Evolutionary conservation across 306 rosid species (phyloP).

Genomic region (Glycine tomentella): DNA sequence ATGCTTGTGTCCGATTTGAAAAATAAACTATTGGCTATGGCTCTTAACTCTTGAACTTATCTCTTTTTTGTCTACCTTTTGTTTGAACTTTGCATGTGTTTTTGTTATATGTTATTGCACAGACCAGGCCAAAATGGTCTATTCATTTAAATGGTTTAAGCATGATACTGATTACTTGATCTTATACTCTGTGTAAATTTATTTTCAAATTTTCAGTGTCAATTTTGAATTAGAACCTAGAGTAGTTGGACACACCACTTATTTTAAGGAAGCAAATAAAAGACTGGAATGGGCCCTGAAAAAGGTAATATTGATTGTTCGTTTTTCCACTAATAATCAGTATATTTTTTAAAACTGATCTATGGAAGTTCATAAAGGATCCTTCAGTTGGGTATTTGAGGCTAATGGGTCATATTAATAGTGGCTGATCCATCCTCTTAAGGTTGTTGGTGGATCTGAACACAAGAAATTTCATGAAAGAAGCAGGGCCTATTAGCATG

Average conservation of each 20-base stretch:
- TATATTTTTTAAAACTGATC: constrained; percentile 27
- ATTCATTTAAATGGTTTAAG: too few species aligned
- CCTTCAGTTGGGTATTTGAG: too few species aligned
- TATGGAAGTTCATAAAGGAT: constrained; percentile 25
- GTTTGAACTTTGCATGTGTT: background rate
- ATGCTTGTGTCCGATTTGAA: too few species aligned
- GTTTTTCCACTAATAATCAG: background rate
- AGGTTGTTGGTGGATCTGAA: constrained; percentile 97
- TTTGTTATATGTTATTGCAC: background rate
- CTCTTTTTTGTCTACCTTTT: too few species aligned
- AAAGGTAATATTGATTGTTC: constrained; percentile 61
- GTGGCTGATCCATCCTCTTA: constrained; percentile 43
- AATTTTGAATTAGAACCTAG: constrained; percentile 91
- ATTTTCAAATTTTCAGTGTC: constrained; percentile 65
- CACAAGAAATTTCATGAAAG: constrained; percentile 93
- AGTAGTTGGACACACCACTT: constrained; percentile 82
- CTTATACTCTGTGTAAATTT: constrained; percentile 29
- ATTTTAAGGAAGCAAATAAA: constrained; percentile 84
- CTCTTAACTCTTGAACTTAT: too few species aligned
- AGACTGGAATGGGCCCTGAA: constrained; percentile 89
- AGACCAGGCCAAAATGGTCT: background rate
- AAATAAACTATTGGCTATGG: too few species aligned
- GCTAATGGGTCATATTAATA: constrained; percentile 4
- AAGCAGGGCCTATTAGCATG: constrained; percentile 98
- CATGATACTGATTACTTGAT: constrained; percentile 24